phyloP scores from a whole-genome alignment of 495 filamentous ascomycete genomes.

The Penicillium mononematosum region DNA sequence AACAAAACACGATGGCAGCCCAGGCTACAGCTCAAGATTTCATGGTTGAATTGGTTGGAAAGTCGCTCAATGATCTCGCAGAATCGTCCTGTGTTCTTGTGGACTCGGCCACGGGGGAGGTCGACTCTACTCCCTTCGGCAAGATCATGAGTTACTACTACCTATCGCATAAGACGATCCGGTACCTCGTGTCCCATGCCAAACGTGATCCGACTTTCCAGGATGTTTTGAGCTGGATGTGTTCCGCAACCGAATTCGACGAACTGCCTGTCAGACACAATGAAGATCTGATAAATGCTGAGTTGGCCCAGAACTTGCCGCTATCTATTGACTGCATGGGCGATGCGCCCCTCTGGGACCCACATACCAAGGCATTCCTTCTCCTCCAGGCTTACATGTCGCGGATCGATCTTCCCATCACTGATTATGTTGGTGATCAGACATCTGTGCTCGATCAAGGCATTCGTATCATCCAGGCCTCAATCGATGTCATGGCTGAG shows the following conservation, averaged over 20 bases:
- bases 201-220: constrained; percentile 75
- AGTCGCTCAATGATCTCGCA: constrained; percentile 74
- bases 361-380: constrained; percentile 94
- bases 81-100: constrained; percentile 79
- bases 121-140: constrained; percentile 84
- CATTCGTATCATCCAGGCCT: constrained; percentile 89
- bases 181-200: constrained; percentile 71
- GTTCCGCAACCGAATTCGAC: constrained; percentile 89
- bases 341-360: constrained; percentile 91
- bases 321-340: constrained; percentile 65
- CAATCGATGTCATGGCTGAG: constrained; percentile 93
- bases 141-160: constrained; percentile 99
- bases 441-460: constrained; percentile 87
- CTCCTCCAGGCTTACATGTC: constrained; percentile 94
- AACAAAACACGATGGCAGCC: constrained; percentile 85
- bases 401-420: constrained; percentile 86
- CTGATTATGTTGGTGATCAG: constrained; percentile 96
- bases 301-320: constrained; percentile 78
- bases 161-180: constrained; percentile 92
- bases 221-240: constrained; percentile 93
- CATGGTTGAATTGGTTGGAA: constrained; percentile 87
- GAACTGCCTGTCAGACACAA: constrained; percentile 99
- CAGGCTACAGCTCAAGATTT: constrained; percentile 84
- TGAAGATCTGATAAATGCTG: constrained; percentile 95
- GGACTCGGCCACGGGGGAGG: constrained; percentile 76